Base-by-base conservation (phyloP, 2,329 filamentous ascomycete species). In the Colletotrichum agaves region DNA sequence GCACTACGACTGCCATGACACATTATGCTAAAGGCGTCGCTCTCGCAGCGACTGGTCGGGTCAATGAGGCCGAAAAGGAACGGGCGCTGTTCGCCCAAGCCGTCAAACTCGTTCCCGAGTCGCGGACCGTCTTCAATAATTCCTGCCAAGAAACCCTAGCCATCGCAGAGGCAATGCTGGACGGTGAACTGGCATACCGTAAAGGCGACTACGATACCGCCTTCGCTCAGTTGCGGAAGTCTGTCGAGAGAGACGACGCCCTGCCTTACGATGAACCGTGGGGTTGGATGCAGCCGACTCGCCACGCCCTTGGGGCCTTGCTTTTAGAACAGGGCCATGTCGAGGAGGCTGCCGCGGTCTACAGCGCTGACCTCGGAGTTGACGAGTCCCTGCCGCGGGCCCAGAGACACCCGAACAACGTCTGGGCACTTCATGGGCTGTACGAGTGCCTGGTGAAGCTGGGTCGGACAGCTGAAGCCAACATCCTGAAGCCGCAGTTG, bases 241-340 rank as follows among this genome's bases (percentile, higher is more conserved):
- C 90, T 0, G 87, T 92, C 21, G 74, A 78, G 1, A 81, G 86
- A 2, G 89, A 92, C 69, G 90, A 92, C 72, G 77, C 75, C 0
- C 81, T 93, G 31, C 88, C 87, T 0, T 93, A 92, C 69, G 89
- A 90, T 55, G 91, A 94, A 74, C 91, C 91, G 0, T 93, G 91
- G 91, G 90, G 89, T 0, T 93, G 91, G 91, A 93, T 93, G 90
- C 89, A 92, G 74, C 91, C 91, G 0, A 86, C 88, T 0, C 82
- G 90, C 3, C 91, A 93, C 75, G 91, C 91, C 0, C 90, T 90
- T 57, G 91, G 88, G 1, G 91, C 91, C 0, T 80, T 94, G 3
- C 75, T 92, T 33, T 81, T 92, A 12, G 91, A 93, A 73, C 90
- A 91, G 73, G 87, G 85, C 0, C 79, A 79, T n/a, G 79, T 86